phyloP scores from a whole-genome alignment of 2,329 filamentous ascomycete species.

The Ascochyta koolunga region DNA sequence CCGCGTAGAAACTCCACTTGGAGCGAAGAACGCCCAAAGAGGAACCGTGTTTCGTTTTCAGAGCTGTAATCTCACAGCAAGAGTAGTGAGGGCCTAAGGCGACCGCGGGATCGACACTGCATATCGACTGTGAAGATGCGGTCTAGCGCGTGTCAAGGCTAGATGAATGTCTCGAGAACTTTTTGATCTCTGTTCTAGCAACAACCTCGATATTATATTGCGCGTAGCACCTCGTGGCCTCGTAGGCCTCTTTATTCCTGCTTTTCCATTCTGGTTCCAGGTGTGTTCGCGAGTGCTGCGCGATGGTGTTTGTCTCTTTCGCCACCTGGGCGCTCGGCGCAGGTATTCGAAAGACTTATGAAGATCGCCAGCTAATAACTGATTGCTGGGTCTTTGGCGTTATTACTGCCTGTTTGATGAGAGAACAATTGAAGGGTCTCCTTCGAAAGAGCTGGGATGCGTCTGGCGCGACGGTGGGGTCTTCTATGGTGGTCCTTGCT shows the following conservation, averaged over 20 bases:
- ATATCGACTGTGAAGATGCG: constrained; percentile 14
- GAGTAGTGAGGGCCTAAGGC: neutral
- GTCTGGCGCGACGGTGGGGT: constrained; percentile 1
- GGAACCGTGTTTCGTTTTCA: neutral
- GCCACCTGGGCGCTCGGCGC: constrained; percentile 28
- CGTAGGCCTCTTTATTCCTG: neutral
- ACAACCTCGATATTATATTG: constrained; percentile 4
- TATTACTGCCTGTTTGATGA: constrained; percentile 15
- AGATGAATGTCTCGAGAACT: constrained; percentile 9
- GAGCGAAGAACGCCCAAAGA: neutral
- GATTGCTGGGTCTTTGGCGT: constrained; percentile 28
- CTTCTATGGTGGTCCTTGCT: constrained; percentile 7
- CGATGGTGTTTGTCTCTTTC: constrained; percentile 24
- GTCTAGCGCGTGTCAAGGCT: constrained; percentile 15
- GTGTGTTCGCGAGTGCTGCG: constrained; percentile 1
- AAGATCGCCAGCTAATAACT: constrained; percentile 27
- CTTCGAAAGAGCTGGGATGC: constrained; percentile 20
- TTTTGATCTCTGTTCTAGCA: constrained; percentile 9
- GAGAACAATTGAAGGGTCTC: constrained; percentile 11
- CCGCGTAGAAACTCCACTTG: neutral
- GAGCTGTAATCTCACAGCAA: neutral
- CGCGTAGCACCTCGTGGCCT: constrained; percentile 4
- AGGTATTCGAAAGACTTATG: constrained; percentile 22
- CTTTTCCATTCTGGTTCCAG: constrained; percentile 2
- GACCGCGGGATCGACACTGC: constrained; percentile 14